phyloP scores from a whole-genome alignment of 371 early-diverging fungal species.

The Lichtheimia ornata region DNA sequence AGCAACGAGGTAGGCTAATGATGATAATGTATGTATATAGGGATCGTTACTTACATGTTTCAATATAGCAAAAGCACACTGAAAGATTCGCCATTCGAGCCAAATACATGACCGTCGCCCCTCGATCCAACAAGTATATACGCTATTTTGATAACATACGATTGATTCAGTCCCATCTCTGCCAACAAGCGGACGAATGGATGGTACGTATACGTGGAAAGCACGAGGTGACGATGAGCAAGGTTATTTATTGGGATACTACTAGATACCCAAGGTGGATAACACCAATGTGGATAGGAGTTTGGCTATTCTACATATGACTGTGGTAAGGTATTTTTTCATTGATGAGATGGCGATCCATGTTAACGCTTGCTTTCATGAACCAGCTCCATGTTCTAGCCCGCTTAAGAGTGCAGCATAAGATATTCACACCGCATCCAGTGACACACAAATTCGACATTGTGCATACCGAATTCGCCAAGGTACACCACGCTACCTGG shows the following conservation, averaged over 20 bases:
- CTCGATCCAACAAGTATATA: conserved; percentile 38
- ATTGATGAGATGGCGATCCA: not conserved
- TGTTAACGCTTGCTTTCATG: not conserved
- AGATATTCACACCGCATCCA: conserved; percentile 12
- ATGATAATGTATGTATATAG: not conserved
- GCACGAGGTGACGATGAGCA: not conserved
- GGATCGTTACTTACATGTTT: not conserved
- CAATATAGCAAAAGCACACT: conserved; percentile 32
- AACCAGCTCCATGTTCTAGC: conserved; percentile 23
- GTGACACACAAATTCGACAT: conserved; percentile 10
- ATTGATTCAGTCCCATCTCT: conserved; percentile 36
- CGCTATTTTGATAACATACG: conserved; percentile 42
- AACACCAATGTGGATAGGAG: conserved; percentile 44
- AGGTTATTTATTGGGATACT: not conserved
- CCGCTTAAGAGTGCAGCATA: conserved; percentile 12
- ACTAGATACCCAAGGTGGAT: conserved; percentile 36
- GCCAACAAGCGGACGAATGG: conserved; percentile 30
- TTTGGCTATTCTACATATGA: conserved; percentile 36
- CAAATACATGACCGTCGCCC: conserved; percentile 47
- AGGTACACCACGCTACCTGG: conserved; percentile 23
- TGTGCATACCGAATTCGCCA: conserved; percentile 20
- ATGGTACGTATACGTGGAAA: conserved; percentile 16
- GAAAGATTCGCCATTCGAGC: conserved; percentile 47
- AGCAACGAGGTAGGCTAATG: conserved; percentile 28
- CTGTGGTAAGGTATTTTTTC: conserved; percentile 21